These are phyloP conservation scores for Claviceps paspali DNA, from an alignment of 2,329 filamentous ascomycete species.

Conservation along the genomic window DNA sequence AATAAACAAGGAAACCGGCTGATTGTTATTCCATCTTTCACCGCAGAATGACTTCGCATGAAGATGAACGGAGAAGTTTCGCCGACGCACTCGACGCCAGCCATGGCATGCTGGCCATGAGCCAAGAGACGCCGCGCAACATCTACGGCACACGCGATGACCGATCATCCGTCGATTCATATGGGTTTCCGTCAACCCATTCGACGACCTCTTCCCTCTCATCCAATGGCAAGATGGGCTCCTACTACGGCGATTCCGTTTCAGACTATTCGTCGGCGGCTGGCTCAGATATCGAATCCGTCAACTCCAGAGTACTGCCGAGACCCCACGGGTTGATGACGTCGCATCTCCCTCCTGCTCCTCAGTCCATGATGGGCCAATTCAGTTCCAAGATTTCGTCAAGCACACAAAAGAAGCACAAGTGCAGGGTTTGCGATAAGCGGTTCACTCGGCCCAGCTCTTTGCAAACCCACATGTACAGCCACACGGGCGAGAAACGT, in stretches of 20 bases:
- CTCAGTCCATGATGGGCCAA: constrained; percentile 95
- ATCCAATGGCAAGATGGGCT: constrained; percentile 61
- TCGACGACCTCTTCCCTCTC: constrained; percentile 86
- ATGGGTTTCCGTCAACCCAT: constrained; percentile 76
- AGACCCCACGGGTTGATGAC: constrained; percentile 51
- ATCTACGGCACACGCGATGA: constrained; percentile 61
- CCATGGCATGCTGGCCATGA: constrained; percentile 89
- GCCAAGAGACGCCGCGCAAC: constrained; percentile 83
- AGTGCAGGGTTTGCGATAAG: constrained; percentile 98
- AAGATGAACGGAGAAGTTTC: constrained; percentile 52
- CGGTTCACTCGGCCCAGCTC: constrained; percentile 90
- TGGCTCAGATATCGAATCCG: constrained; percentile 71
- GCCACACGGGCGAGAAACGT: constrained; percentile 97
- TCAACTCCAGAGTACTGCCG: constrained; percentile 69
- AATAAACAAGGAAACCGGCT: too few relatives aligned
- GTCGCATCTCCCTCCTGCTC: constrained; percentile 59
- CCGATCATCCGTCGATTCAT: constrained; percentile 67
- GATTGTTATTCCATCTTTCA: too few relatives aligned
- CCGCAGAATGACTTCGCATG: constrained; percentile 28
- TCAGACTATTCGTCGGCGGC: constrained; percentile 79
- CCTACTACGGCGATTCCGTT: constrained; percentile 74
- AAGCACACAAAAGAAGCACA: constrained; percentile 97
- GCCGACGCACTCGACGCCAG: constrained; percentile 85
- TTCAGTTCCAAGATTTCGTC: constrained; percentile 95
- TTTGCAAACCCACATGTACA: constrained; percentile 95